phyloP scores from a whole-genome alignment of 768 basidiomycete genomes.

The Boletus pseudopeckii region DNA sequence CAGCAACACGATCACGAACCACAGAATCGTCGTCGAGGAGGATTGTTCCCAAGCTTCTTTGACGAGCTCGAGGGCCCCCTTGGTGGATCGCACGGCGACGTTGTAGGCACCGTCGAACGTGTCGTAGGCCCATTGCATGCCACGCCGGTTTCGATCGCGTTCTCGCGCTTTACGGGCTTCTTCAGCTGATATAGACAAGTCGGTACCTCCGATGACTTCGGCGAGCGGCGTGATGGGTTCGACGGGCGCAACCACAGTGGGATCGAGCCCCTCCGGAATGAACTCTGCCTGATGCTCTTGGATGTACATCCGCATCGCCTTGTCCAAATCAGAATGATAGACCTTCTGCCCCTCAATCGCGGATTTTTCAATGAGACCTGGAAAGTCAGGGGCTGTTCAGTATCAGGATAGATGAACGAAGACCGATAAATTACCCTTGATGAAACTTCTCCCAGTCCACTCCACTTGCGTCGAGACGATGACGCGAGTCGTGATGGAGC shows the following conservation, averaged over 20 bases:
- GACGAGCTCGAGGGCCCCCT: constrained; percentile 73
- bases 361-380: constrained; percentile 91
- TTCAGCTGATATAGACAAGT: constrained; percentile 3
- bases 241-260: constrained; percentile 46
- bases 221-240: constrained; percentile 34
- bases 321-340: constrained; percentile 81
- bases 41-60: constrained; percentile 78
- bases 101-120: constrained; percentile 74
- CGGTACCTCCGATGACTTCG: constrained; percentile 10
- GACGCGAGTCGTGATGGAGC: constrained; percentile 68
- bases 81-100: constrained; percentile 68
- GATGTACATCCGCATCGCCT: constrained; percentile 85
- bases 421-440: constrained; percentile 61
- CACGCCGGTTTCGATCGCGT: constrained; percentile 64
- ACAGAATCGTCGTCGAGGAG: constrained; percentile 66
- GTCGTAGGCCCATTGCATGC: constrained; percentile 86
- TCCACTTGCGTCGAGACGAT: constrained; percentile 90
- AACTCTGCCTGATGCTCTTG: constrained; percentile 88
- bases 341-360: constrained; percentile 88
- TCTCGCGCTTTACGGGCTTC: constrained; percentile 51
- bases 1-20: constrained; percentile 66
- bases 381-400: constrained; percentile 3
- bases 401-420: neutral
- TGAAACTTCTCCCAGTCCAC: constrained; percentile 96
- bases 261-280: constrained; percentile 75